Conservation (phyloP, 306 rosid genomes). For the Trifolium dubium region DNA sequence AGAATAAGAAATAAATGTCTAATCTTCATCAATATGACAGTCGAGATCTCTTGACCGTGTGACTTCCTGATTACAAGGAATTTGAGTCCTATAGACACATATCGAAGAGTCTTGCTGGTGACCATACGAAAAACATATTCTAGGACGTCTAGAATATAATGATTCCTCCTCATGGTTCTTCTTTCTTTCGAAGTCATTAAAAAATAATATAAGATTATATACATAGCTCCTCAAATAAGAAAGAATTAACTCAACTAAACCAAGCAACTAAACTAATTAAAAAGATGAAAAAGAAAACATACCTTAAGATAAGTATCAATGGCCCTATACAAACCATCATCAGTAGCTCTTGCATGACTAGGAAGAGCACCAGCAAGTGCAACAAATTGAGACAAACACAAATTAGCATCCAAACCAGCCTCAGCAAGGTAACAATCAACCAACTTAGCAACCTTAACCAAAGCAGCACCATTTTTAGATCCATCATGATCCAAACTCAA, state of each 20-base stretch:
- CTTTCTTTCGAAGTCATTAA: neutral
- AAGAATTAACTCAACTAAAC: slow-evolving; percentile 6
- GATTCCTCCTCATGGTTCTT: neutral
- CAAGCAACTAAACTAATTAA: slow-evolving; percentile 3
- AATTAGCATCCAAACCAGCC: slow-evolving; percentile 70
- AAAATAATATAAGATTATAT: no score
- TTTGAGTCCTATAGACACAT: neutral
- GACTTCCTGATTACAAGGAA: neutral
- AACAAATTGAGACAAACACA: slow-evolving; percentile 60
- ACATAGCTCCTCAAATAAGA: no score
- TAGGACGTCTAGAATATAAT: neutral
- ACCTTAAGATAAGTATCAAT: slow-evolving; percentile 94
- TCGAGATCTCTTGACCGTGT: neutral
- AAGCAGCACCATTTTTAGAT: slow-evolving; percentile 58
- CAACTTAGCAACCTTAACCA: slow-evolving; percentile 79
- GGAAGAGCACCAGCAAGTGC: slow-evolving; percentile 80
- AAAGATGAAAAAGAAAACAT: slow-evolving; percentile 31
- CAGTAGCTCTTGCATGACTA: slow-evolving; percentile 70
- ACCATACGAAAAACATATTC: slow-evolving; percentile 35
- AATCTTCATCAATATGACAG: neutral
- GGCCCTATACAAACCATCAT: slow-evolving; percentile 92
- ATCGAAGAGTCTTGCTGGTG: neutral
- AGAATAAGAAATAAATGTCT: neutral
- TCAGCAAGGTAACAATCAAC: slow-evolving; percentile 84
- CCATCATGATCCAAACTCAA: slow-evolving; percentile 61